Evolutionary conservation across 2,329 filamentous ascomycete species (phyloP).

Genomic region (Elsinoe perseae): DNA sequence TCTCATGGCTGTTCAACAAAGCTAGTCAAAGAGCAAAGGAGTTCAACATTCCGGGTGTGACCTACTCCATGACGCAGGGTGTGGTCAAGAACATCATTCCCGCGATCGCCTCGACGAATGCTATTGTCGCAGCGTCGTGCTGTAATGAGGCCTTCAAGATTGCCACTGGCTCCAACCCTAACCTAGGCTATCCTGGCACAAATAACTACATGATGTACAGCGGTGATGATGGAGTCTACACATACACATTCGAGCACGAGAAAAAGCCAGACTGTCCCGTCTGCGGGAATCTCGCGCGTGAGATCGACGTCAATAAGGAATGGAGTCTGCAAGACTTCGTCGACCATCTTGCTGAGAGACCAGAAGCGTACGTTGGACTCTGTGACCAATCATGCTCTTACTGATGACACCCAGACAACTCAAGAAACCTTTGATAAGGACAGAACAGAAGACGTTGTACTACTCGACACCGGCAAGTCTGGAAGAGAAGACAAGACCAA

Average conservation of each 20-base stretch:
- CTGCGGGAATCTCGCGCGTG: conserved; percentile 74
- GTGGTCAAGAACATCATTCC: conserved; percentile 99
- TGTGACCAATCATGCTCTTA: conserved; percentile 12
- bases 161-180: conserved; percentile 71
- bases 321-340: conserved; percentile 76
- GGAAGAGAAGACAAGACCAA: conserved; percentile 75
- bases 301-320: conserved; percentile 61
- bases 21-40: conserved; percentile 73
- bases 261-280: conserved; percentile 93
- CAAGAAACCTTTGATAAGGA: conserved; percentile 82
- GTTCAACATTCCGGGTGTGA: conserved; percentile 86
- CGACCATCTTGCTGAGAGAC: conserved; percentile 70
- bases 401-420: conserved; percentile 50
- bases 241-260: conserved; percentile 92
- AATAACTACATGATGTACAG: conserved; percentile 98
- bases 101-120: conserved; percentile 94
- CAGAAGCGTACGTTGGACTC: conserved; percentile 54
- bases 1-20: conserved; percentile 90
- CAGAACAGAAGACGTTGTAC: conserved; percentile 77
- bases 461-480: conserved; percentile 76
- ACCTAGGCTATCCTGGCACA: conserved; percentile 64
- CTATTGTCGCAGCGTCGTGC: conserved; percentile 88
- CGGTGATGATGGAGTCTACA: conserved; percentile 91
- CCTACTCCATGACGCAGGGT: conserved; percentile 90
- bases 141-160: conserved; percentile 98